These are phyloP conservation scores for Pseudofabraea citricarpa DNA, from an alignment of 2,329 filamentous ascomycete species.

Conservation along the genomic window DNA sequence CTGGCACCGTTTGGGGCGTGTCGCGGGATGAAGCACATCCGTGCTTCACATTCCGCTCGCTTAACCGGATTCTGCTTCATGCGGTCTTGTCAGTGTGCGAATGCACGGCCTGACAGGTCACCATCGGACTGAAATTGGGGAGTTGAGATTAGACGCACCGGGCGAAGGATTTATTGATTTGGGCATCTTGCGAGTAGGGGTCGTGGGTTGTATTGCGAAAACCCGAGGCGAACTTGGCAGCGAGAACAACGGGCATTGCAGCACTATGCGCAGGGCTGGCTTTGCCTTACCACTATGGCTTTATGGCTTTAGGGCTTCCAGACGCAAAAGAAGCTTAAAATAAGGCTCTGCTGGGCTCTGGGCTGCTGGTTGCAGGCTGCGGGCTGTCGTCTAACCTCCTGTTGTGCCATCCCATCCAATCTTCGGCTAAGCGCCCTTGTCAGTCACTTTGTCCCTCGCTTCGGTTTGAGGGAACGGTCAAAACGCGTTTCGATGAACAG, in stretches of 20 bases:
- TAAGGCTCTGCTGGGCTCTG: neutral
- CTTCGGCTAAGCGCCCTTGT: conserved; percentile 9
- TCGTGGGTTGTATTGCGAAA: no score
- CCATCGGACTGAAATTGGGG: neutral
- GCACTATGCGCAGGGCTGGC: no score
- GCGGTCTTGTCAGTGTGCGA: conserved; percentile 5
- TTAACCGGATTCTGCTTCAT: conserved; percentile 8
- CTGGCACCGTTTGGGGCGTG: conserved; percentile 15
- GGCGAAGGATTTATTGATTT: neutral
- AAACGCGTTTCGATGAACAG: conserved; percentile 14
- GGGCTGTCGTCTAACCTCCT: neutral
- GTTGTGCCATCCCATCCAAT: conserved; percentile 10
- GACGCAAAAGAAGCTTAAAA: conserved; percentile 1
- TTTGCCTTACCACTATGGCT: no score
- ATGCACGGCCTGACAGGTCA: conserved; percentile 5
- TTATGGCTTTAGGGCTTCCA: no score
- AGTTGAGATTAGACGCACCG: neutral
- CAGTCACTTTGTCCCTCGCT: no score
- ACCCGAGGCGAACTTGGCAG: no score
- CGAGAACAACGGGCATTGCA: no score
- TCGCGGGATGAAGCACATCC: conserved; percentile 17
- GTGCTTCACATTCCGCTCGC: conserved; percentile 17
- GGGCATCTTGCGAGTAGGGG: no score
- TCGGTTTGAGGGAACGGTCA: no score
- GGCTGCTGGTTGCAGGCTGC: neutral